Base-by-base conservation (phyloP, 2,329 filamentous ascomycete species). In the Pestalotiopsis sp. region DNA sequence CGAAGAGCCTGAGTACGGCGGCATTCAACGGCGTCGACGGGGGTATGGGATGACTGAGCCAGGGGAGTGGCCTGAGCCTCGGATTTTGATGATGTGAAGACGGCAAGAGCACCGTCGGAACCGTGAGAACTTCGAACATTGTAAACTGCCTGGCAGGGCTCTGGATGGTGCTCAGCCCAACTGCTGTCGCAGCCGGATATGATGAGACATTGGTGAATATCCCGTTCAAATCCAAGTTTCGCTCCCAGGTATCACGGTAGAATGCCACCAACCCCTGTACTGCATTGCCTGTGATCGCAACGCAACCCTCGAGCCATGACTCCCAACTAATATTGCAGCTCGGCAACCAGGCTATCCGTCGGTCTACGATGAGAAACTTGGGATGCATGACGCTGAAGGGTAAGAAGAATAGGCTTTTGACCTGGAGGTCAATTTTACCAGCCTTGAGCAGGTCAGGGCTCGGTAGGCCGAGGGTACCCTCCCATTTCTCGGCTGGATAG, bases 281-380 rank as follows among this genome's bases (percentile, higher is more conserved):
- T 0, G 91, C 83, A 0, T 85, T 82, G 0, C 92, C 93, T 6
- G 84, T 83, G 12, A 95, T 79, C 67, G 90, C 88, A 3, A 95
- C 81, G 68, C 91, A 93, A 0, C 91, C 92, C 78, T 97, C 93
- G 31, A 95, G 91, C 93, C 93, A 97, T n/a, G 89, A 80, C 78
- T 96, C 93, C 92, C 92, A 96, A 75, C 92, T 94, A 4, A 97
- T 89, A 73, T 97, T 97, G 79, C 92, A 95, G 73, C 91, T 94
- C 0, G 93, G 93, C 11, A 96, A 79, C 74, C 91, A 91, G 0
- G 91, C 91, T 2, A 81, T 84, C 39, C 83, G 78, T 0, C 91
- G 86, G 77, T 97, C 93, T 1, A 95, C 79, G 14, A 96, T 84
- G 49, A 95, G 84, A 73, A 93, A 95, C 75, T 97, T 97, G 0